These are phyloP conservation scores for Emmonsia crescens DNA, from an alignment of 2,329 filamentous ascomycete genomes.

Conservation along the genomic window DNA sequence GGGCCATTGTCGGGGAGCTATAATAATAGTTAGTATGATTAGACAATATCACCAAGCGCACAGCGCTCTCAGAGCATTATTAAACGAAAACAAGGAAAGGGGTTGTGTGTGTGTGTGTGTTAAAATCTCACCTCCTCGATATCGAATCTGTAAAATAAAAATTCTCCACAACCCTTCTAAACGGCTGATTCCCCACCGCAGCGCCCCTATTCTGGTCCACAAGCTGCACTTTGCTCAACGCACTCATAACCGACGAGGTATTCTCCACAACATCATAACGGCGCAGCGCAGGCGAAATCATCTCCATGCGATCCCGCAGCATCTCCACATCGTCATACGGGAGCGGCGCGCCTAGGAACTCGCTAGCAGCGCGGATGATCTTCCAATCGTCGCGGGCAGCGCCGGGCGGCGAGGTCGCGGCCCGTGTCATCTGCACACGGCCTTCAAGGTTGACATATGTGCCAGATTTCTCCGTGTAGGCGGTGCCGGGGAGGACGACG, in stretches of 20 bases:
- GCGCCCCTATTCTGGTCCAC: slow-evolving; percentile 92
- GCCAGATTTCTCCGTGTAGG: slow-evolving; percentile 92
- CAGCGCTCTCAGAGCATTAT: too few species aligned
- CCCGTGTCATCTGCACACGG: slow-evolving; percentile 84
- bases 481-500: slow-evolving; percentile 82
- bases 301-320: slow-evolving; percentile 84
- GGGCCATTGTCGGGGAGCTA: slow-evolving; percentile 95
- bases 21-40: slow-evolving; percentile 2
- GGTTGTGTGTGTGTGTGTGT: background rate
- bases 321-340: slow-evolving; percentile 88
- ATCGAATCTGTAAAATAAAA: slow-evolving; percentile 98
- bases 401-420: slow-evolving; percentile 78
- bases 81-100: slow-evolving; percentile 5
- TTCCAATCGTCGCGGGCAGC: slow-evolving; percentile 96
- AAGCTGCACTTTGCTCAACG: slow-evolving; percentile 84
- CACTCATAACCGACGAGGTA: slow-evolving; percentile 48
- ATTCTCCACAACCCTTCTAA: slow-evolving; percentile 83
- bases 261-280: slow-evolving; percentile 87
- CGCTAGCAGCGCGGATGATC: slow-evolving; percentile 85
- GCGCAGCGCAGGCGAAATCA: slow-evolving; percentile 82
- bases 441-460: slow-evolving; percentile 98
- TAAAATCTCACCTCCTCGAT: slow-evolving; percentile 67
- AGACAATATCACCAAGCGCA: background rate
- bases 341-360: slow-evolving; percentile 77
- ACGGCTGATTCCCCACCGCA: slow-evolving; percentile 57